Evolutionary conservation across 192 early-diverging fungal species (phyloP).

Genomic region (Gonapodya sp.): DNA sequence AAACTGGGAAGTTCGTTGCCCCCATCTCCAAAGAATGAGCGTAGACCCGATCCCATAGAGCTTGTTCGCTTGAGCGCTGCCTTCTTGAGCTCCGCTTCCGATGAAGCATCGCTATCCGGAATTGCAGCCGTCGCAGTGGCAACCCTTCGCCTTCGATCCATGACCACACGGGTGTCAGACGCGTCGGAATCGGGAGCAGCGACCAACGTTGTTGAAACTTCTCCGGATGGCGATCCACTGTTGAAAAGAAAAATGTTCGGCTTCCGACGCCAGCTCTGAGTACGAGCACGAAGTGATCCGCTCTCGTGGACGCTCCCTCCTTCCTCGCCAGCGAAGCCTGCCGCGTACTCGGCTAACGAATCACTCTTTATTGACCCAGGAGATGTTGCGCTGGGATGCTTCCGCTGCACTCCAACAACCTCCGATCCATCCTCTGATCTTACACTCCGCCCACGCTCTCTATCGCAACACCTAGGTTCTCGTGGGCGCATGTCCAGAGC

Average conservation of each 20-base stretch:
- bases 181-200: background rate
- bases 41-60: background rate
- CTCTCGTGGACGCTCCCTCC: background rate
- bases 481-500: slow-evolving; percentile 14
- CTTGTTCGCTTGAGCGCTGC: background rate
- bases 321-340: background rate
- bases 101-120: background rate
- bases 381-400: background rate
- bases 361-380: background rate
- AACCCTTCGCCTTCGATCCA: background rate
- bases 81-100: background rate
- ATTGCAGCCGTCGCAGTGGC: background rate
- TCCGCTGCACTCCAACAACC: background rate
- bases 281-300: background rate
- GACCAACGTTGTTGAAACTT: background rate
- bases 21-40: background rate
- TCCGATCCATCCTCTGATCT: background rate
- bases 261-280: background rate
- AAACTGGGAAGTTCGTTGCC: background rate
- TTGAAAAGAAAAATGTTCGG: background rate
- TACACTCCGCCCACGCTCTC: background rate
- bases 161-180: background rate
- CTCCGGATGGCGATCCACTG: background rate
- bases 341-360: background rate
- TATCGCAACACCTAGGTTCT: background rate